A percentile compares a stretch with the other conserved stretches of the same genome.
phyloP scores from a whole-genome alignment of 148 eudicot species.

The Suaeda aralocaspica region DNA sequence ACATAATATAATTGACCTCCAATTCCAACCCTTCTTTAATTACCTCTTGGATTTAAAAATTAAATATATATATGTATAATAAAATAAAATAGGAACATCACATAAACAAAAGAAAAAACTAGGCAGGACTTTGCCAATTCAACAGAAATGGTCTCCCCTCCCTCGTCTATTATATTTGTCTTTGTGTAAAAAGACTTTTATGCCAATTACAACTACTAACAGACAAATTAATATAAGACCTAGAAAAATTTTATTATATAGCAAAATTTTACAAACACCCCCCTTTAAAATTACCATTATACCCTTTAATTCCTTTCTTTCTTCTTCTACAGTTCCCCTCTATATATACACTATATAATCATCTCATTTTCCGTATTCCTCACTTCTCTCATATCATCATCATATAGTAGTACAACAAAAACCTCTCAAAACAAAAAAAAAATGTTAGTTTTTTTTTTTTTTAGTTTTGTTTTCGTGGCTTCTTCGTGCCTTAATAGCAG shows the following conservation, averaged over 20 bases:
- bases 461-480: background rate
- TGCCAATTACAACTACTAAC: constrained; percentile 26
- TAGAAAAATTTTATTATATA: constrained; percentile 14
- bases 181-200: background rate
- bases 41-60: background rate
- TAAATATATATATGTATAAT: background rate
- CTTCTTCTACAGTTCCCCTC: constrained; percentile 14
- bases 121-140: constrained; percentile 24
- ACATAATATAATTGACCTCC: background rate
- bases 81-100: background rate
- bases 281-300: constrained; percentile 17
- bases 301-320: background rate
- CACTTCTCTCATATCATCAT: constrained; percentile 11
- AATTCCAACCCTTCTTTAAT: background rate
- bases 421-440: background rate
- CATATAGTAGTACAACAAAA: no score
- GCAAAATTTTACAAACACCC: background rate
- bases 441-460: no score
- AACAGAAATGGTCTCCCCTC: constrained; percentile 21
- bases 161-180: background rate
- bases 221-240: constrained; percentile 25
- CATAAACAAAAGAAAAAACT: constrained; percentile 5
- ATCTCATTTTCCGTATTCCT: constrained; percentile 20
- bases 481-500: constrained; percentile 42
- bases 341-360: constrained; percentile 25